Evolutionary conservation across 257 asterid genomes (phyloP), one percentile per base, ranked within the genome.

Genomic region (Handroanthus guayacan): DNA sequence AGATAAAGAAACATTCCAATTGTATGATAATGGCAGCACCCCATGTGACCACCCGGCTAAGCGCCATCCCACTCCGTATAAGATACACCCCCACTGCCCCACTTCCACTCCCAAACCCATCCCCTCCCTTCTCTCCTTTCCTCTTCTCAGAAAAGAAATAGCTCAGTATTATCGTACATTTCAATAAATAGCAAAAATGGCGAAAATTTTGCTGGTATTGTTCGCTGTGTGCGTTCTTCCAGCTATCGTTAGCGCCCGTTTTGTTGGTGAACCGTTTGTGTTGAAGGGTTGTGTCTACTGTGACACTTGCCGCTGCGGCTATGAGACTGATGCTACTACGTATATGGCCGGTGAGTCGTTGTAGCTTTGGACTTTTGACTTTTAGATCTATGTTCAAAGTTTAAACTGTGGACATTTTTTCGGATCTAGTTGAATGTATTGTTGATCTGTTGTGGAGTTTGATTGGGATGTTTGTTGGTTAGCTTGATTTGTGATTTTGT

Each of bases 291-390:
- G 1, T 3, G 83, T 74, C 36, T 90, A 89, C 80, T 86, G 92
- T 67, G 97, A 92, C 79, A 86, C 88, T 69, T 92, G 97, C 90
- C 90, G 84, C 60, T 89, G 86, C 68, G 97, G 95, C 41, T 92
- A 75, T 50, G 95, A 92, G 80, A 90, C 87, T 67, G 62, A 76
- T 11, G 91, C 90, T 76, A 48, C 89, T 45, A 69, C 34, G 25
- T 70, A 80, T 20, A 80, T 86, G 74, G n/a, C 80, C 9, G 89
- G 97, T 92, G 62, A 9, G 1, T 9, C 6, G n/a, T 63, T 44
- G 16, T 67, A 31, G 13, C 25, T 65, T 9, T 34, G 58, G 25
- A 25, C 20, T 43, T 14, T 25, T 48, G 14, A 7, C 10, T 4
- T 61, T 44, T 56, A 44, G 78, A 70, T 79, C 82, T 69, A 9